Conservation (phyloP, 1,284 basidiomycete species). For the Heliocybe sulcata region DNA sequence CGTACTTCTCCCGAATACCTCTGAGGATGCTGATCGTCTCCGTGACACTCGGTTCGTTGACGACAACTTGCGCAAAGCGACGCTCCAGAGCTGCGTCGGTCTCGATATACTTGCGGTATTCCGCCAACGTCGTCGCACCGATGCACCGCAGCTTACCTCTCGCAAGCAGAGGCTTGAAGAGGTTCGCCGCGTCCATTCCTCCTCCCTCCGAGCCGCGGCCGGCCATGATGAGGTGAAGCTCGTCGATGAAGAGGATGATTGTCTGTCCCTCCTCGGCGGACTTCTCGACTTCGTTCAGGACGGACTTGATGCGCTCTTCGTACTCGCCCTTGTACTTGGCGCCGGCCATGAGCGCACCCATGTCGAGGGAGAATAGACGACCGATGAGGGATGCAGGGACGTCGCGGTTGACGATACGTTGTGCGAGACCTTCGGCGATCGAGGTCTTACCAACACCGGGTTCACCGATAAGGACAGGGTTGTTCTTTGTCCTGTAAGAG, state of each 20-base stretch:
- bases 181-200: slow-evolving; percentile 83
- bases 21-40: slow-evolving; percentile 94
- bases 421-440: slow-evolving; percentile 93
- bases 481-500: slow-evolving; percentile 76
- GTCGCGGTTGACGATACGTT: slow-evolving; percentile 92
- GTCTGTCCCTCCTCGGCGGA: slow-evolving; percentile 76
- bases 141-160: slow-evolving; percentile 89
- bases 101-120: slow-evolving; percentile 96
- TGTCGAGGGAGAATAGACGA: slow-evolving; percentile 83
- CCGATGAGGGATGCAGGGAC: slow-evolving; percentile 86
- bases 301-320: slow-evolving; percentile 93
- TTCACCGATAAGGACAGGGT: slow-evolving; percentile 89
- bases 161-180: slow-evolving; percentile 87
- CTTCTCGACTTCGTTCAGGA: slow-evolving; percentile 93
- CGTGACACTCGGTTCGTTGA: slow-evolving; percentile 87
- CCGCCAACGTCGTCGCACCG: slow-evolving; percentile 90
- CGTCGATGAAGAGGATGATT: slow-evolving; percentile 94
- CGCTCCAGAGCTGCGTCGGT: slow-evolving; percentile 93
- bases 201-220: slow-evolving; percentile 70
- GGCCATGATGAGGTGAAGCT: slow-evolving; percentile 89
- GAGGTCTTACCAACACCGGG: slow-evolving; percentile 93
- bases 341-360: slow-evolving; percentile 95
- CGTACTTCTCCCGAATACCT: slow-evolving; percentile 80
- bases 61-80: slow-evolving; percentile 90
- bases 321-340: slow-evolving; percentile 97